Conservation (phyloP, 2,329 filamentous ascomycete genomes). For the Trichoderma sp. region DNA sequence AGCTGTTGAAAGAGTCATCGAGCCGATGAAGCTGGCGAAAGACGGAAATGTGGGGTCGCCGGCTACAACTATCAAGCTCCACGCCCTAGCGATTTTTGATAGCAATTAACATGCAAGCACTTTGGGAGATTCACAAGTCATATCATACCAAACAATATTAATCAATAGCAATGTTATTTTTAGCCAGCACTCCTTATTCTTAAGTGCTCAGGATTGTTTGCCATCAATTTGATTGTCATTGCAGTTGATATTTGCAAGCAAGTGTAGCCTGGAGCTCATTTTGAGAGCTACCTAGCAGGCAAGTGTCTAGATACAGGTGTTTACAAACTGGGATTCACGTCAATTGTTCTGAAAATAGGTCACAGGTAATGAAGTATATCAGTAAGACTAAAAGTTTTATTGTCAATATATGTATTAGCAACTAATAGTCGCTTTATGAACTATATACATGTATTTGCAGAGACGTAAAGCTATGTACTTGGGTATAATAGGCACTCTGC, state of each 20-base stretch:
- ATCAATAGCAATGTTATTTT: no score
- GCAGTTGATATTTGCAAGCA: not conserved
- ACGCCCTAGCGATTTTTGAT: not conserved
- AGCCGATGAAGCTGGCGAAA: not conserved
- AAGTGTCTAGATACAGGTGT: no score
- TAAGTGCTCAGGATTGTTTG: no score
- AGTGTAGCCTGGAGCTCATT: not conserved
- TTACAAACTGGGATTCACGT: no score
- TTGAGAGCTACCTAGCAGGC: not conserved
- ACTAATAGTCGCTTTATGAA: not conserved
- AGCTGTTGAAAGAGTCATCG: conserved; percentile 7
- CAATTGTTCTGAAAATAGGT: not conserved
- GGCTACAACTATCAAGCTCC: not conserved
- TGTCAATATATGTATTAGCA: not conserved
- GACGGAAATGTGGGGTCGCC: not conserved
- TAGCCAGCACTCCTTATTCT: no score
- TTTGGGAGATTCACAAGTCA: not conserved
- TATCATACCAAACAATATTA: not conserved
- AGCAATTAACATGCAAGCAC: not conserved
- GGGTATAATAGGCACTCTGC: not conserved
- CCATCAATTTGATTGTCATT: not conserved
- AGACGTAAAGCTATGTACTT: not conserved
- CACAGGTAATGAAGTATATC: not conserved
- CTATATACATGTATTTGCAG: not conserved
- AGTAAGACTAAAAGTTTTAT: not conserved